Base-by-base conservation (phyloP, 306 rosid genomes). In the Inga leiocalycina region DNA sequence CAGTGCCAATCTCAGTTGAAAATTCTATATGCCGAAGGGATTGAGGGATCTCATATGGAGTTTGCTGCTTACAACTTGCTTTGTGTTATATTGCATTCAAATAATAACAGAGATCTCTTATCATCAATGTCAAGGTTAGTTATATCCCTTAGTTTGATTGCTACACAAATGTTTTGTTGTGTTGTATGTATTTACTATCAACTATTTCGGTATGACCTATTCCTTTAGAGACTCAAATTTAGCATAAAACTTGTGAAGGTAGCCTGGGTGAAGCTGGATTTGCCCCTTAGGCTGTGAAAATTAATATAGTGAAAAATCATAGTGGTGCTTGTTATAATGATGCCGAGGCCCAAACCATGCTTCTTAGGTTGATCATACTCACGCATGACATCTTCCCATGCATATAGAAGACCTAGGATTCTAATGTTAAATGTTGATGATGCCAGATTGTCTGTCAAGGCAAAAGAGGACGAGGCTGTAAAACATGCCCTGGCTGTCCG, bases 1-100 rank as follows among this genome's bases (percentile, higher is more conserved):
- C 93, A 97, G 98, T 97, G 99, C 86, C 97, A 91, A 80, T 94
- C 98, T 71, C 99, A 94, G 91, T 80, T 97, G 82, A 84, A 81
- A 86, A 85, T 91, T 70, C 93, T 97, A 30, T 97, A 97, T 82
- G 94, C 92, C 3, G 99, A 97, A 69, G 99, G 99, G 80, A 92
- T 91, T 83, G 88, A 89, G 86, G 98, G 99, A 71, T 97, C 93
- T 35, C 80, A 87, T 81, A 88, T 97, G 98, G 99, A 97, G 86
- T 97, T 97, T 88, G 89, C 98, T 85, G 99, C 98, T 7, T 97
- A 97, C 93, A 90, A 91, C 92, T 86, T 97, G 85, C 97, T 97
- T 35, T 97, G 97, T 84, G 98, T 91, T 32, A 92, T 97, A 83
- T 65, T 97, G 89, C 97, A 97, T 88, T 92, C 99, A 59, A 97